Percentiles rank a stretch among this genome's conserved stretches.
Evolutionary conservation across 1,284 basidiomycete genomes (phyloP).

Genomic region (Malassezia nana): DNA sequence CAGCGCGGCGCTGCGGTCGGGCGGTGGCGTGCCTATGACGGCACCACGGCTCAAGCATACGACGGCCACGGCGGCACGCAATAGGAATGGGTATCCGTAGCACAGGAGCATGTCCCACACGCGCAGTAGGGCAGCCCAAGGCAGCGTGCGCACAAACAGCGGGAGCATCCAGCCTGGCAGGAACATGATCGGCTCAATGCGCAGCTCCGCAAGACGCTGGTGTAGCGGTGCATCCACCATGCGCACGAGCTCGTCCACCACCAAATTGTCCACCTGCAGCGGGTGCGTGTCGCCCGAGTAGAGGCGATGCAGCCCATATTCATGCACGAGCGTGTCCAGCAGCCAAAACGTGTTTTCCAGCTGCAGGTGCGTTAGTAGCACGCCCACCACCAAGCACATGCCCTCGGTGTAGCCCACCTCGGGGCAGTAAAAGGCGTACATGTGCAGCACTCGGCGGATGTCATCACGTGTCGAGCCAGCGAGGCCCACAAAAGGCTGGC

Average conservation of each 20-base stretch:
- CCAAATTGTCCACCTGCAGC: constrained; percentile 66
- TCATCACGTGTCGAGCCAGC: constrained; percentile 34
- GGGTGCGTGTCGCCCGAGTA: constrained; percentile 63
- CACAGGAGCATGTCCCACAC: constrained; percentile 75
- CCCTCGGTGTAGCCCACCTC: constrained; percentile 53
- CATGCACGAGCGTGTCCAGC: constrained; percentile 62
- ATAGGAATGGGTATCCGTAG: constrained; percentile 66
- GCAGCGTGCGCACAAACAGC: constrained; percentile 68
- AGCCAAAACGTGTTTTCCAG: constrained; percentile 87
- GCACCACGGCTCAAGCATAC: constrained; percentile 55
- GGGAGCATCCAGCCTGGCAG: constrained; percentile 46
- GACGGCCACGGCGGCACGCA: constrained; percentile 68
- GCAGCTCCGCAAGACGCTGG: constrained; percentile 24
- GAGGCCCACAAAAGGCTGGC: constrained; percentile 32
- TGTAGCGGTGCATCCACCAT: constrained; percentile 55
- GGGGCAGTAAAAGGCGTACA: constrained; percentile 50
- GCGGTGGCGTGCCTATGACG: constrained; percentile 55
- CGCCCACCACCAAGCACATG: constrained; percentile 65
- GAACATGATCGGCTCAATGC: constrained; percentile 41
- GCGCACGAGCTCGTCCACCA: constrained; percentile 68
- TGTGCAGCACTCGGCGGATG: constrained; percentile 42
- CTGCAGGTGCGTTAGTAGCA: constrained; percentile 67
- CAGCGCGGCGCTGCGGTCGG: constrained; percentile 53
- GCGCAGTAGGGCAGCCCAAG: constrained; percentile 63
- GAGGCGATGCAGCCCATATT: constrained; percentile 53